Evolutionary conservation across 2,329 filamentous ascomycete species (phyloP), one percentile per base, ranked within the genome.

Genomic region (Daldinia sp.): DNA sequence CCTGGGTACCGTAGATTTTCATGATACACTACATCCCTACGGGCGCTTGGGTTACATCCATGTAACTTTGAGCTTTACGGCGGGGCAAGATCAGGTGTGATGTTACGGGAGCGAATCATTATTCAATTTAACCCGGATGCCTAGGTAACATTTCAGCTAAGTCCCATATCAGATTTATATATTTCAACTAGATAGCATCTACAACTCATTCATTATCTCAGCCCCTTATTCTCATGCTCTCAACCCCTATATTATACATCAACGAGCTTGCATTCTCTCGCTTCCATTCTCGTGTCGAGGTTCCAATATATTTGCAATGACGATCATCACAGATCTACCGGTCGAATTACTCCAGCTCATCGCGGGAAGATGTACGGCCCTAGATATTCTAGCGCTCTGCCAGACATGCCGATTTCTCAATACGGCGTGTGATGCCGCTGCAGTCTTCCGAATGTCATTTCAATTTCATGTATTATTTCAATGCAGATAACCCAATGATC

Each of bases 281-380:
- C 23, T 15, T 48, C 3, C 20, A 26, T 26, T 26, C 7, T n/a
- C 15, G 5, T 28, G 1, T 48, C 4, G 2, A 15, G 4, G 2
- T 7, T 23, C 28, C 33, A n/a, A 9, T 33, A 10, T 2, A 12
- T 26, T 13, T 37, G 58, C 56, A 7, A 72, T 70, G 67, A n/a
- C 46, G 3, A 3, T 20, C 9, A 13, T 72, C 10, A 57, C 57
- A 9, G 53, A 68, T 20, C 56, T 72, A 1, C 67, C 69, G 6
- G 35, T n/a, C 15, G 69, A 72, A 60, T 33, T 72, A 26, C 46
- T 70, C 26, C 69, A 70, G 39, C 59, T 66, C n/a, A 65, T 70
- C 12, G 69, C 67, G 6, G 69, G 67, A 26, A 59, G 12, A 48
- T 72, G 67, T 30, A 53, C 56, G 4, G 64, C 64, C 7, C 12